These are phyloP conservation scores for Fusarium transvaalense DNA, from an alignment of 2,329 filamentous ascomycete species.

Conservation along the genomic window DNA sequence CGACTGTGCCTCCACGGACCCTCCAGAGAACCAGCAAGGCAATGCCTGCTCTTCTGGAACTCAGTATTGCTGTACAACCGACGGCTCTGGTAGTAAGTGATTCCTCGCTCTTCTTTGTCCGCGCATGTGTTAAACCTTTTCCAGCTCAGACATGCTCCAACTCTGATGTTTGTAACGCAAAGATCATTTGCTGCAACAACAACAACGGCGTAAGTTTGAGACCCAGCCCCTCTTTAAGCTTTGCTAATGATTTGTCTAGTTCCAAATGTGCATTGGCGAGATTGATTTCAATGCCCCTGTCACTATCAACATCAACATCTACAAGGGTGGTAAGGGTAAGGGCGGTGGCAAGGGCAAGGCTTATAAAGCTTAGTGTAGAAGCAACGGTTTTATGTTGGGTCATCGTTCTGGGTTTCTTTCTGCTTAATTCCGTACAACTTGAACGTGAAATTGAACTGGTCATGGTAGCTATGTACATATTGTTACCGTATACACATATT, in stretches of 20 bases:
- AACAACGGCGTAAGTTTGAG: constrained; percentile 39
- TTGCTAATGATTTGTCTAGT: constrained; percentile 23
- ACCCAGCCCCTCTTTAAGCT: fast-evolving
- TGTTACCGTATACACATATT: neutral
- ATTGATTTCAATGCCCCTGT: constrained; percentile 42
- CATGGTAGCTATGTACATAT: neutral
- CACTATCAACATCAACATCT: constrained; percentile 41
- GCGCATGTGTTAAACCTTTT: neutral
- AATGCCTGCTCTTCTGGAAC: constrained; percentile 20
- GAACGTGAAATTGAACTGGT: neutral
- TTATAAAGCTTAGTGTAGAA: neutral
- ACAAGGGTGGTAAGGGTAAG: constrained; percentile 12
- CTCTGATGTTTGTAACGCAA: constrained; percentile 31
- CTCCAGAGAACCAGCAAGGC: neutral
- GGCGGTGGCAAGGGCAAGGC: neutral
- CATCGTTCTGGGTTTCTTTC: neutral
- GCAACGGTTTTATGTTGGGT: too few species aligned
- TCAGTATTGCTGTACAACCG: constrained; percentile 36
- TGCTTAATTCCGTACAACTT: neutral
- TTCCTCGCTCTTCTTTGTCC: neutral
- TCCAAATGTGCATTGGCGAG: constrained; percentile 44
- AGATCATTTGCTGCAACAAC: constrained; percentile 46
- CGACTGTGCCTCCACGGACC: neutral
- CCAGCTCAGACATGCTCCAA: constrained; percentile 32
- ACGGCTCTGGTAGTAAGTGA: constrained; percentile 30